Evolutionary conservation across 306 rosid genomes (phyloP).

Genomic region (Coriaria nepalensis): DNA sequence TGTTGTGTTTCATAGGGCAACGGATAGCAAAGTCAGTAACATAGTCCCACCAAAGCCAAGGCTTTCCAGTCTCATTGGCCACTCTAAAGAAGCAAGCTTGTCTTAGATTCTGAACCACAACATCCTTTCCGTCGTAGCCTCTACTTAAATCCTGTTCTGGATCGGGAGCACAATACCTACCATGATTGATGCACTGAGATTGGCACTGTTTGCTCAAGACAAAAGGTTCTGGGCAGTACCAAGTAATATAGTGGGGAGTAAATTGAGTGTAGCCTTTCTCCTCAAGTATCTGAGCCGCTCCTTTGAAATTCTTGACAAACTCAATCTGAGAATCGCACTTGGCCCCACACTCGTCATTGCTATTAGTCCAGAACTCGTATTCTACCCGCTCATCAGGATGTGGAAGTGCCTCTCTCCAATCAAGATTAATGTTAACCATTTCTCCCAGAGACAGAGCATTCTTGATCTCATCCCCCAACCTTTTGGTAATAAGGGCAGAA

Average conservation of each 20-base stretch:
- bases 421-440: constrained; percentile 68
- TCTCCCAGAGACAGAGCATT: constrained; percentile 50
- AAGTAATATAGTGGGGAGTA: constrained; percentile 82
- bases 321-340: constrained; percentile 78
- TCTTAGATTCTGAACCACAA: constrained; percentile 78
- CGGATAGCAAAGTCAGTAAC: constrained; percentile 87
- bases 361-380: constrained; percentile 93
- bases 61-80: constrained; percentile 84
- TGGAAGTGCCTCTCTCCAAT: constrained; percentile 96
- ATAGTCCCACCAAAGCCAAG: constrained; percentile 99
- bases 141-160: constrained; percentile 83
- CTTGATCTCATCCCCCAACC: constrained; percentile 67
- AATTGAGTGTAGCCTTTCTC: constrained; percentile 71
- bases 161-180: constrained; percentile 95
- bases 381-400: constrained; percentile 97
- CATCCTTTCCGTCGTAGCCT: constrained; percentile 96
- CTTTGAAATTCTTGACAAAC: constrained; percentile 64
- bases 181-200: constrained; percentile 83
- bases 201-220: constrained; percentile 65
- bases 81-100: constrained; percentile 89
- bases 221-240: constrained; percentile 90
- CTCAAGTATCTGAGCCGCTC: constrained; percentile 89
- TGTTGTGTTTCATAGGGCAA: constrained; percentile 76
- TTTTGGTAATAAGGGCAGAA: constrained; percentile 72
- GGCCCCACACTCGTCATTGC: constrained; percentile 87